Evolutionary conservation across 1,139 yeast genomes (phyloP), one percentile per base, ranked within the genome.

Genomic region (Protomyces arabidopsidicola): DNA sequence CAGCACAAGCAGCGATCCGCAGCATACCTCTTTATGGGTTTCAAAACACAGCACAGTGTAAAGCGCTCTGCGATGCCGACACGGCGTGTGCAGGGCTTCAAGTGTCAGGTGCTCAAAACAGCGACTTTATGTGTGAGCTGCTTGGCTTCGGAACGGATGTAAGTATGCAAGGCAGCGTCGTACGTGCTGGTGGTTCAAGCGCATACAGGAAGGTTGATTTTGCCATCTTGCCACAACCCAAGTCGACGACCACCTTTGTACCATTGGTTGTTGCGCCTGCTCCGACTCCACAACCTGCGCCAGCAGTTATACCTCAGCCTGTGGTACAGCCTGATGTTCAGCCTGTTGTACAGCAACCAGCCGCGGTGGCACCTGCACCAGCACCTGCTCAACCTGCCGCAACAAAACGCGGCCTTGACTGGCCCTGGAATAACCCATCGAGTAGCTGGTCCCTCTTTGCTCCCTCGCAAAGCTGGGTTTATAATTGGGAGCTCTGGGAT

Each of bases 401-500:
- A 5, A 24, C 55, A 9, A 60, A 60, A 53, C 60, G 64, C 16
- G 64, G 64, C n/a, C 60, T 60, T 4, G 52, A 50, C 45, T 60
- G 64, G 64, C 62, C 62, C 5, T 58, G 53, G 52, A 45, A 60
- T 45, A 55, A 55, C 36, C 27, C 58, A 3, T 27, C 45, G 1
- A 22, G 54, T 35, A 22, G 34, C 51, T 60, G 53, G 42, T 39
- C 55, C 24, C 55, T 60, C 45, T 60, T 60, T 55, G 31, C 34
- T 27, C 45, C 55, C 16, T 12, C 55, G 16, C 45, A 60, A 35
- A 48, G 60, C 45, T 60, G 64, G 64, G 53, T 60, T 16, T 60
- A 60, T 60, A 55, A 60, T 22, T 60, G 64, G 64, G 62, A 58
- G 27, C 42, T 58, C 42, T 58, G 62, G 62, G 38, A 36, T 4